Evolutionary conservation across 352 stramenopile species (phyloP).

Genomic region (Hyaloperonospora brassicae): DNA sequence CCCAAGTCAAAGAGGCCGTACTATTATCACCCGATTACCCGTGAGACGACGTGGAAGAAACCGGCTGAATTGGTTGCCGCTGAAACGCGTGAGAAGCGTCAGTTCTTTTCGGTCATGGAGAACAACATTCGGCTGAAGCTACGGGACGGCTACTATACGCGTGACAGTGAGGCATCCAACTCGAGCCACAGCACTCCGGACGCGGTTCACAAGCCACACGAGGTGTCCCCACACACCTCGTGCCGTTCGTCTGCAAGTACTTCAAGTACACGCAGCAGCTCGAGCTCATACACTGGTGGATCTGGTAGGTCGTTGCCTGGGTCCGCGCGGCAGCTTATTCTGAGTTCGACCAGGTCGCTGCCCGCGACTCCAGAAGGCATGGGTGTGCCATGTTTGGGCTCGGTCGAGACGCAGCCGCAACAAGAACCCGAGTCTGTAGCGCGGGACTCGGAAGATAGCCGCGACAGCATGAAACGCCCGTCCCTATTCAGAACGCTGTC

Average conservation of each 20-base stretch:
- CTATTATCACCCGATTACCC: slow-evolving; percentile 93
- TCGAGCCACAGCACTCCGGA: slow-evolving; percentile 22
- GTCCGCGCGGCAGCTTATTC: slow-evolving; percentile 21
- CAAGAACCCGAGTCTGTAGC: slow-evolving; percentile 32
- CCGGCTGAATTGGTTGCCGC: slow-evolving; percentile 68
- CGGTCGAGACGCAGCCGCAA: slow-evolving; percentile 20
- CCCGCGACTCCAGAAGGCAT: slow-evolving; percentile 41
- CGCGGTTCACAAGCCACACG: slow-evolving; percentile 16
- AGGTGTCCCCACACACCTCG: slow-evolving; percentile 22
- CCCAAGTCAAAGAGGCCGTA: slow-evolving; percentile 89
- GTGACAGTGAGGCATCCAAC: slow-evolving; percentile 28
- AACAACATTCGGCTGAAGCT: slow-evolving; percentile 91
- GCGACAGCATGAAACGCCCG: slow-evolving; percentile 37
- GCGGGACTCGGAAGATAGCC: slow-evolving; percentile 32
- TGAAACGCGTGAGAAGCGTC: slow-evolving; percentile 66
- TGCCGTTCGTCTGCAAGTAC: slow-evolving; percentile 34
- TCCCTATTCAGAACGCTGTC: slow-evolving; percentile 65
- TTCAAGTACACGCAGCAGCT: slow-evolving; percentile 29
- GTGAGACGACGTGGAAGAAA: slow-evolving; percentile 97
- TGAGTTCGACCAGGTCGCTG: slow-evolving; percentile 32
- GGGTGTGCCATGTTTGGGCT: slow-evolving; percentile 12
- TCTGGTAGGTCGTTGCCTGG: slow-evolving; percentile 23
- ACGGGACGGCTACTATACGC: slow-evolving; percentile 51
- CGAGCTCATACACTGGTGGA: slow-evolving; percentile 21
- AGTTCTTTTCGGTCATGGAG: slow-evolving; percentile 96